Base-by-base conservation (phyloP, 2,329 filamentous ascomycete genomes). In the Aspergillus thermomutatus region DNA sequence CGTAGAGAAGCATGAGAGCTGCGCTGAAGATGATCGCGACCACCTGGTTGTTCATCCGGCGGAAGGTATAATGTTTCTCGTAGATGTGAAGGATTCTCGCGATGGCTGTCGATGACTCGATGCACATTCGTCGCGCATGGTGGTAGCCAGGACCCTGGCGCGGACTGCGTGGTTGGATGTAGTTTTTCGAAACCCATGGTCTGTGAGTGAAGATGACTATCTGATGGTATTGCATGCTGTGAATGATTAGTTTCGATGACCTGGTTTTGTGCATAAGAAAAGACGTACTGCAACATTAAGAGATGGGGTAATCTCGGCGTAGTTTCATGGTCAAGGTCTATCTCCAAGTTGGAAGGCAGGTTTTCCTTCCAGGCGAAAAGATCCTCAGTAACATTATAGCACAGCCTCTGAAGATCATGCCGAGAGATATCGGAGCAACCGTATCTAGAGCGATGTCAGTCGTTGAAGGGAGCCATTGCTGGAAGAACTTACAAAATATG, bases 21-120 rank as follows among this genome's bases (percentile, higher is more conserved):
- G 77, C 76, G 14, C 74, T 76, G 61, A 77, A 78, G 14, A 77
- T 75, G 19, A 79, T 76, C n/a, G 72, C 71, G 9, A 78, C 74
- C 0, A 75, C 74, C 50, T 77, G 71, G 55, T 77, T 73, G 63
- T 77, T 78, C 64, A 77, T 74, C n/a, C 71, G 66, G 23, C 72
- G 70, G 66, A 77, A 76, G 1, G 73, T 74, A 57, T 77, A 79
- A 27, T 71, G 67, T 17, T 69, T 71, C 47, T 77, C 74, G 58
- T 78, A 79, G 5, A 74, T 64, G 19, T 70, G 68, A 14, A 79
- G 69, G 0, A 79, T 67, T 2, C 70, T 64, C n/a, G 77, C 72
- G 14, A 78, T 71, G 9, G 71, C 69, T 3, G 65, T 72, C 1
- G 77, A 73, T 0, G 75, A 75, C 40, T 77, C 72, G 14, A 77